phyloP scores from a whole-genome alignment of 2,329 filamentous ascomycete genomes.

The Pseudofabraea citricarpa region DNA sequence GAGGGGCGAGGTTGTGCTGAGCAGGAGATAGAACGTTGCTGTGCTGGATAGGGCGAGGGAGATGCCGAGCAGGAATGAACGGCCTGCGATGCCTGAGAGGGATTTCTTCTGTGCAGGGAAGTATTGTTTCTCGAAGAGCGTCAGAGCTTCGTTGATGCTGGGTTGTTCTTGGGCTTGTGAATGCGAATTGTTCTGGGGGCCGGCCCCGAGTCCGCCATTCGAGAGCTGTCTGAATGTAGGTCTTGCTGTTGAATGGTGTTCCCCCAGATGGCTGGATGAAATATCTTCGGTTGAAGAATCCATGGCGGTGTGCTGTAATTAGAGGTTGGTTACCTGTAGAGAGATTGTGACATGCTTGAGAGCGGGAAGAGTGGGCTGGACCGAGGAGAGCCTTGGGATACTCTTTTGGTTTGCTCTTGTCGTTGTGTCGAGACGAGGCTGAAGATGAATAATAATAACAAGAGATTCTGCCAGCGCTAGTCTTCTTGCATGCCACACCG shows the following conservation, averaged over 20 bases:
- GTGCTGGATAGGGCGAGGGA: conserved; percentile 14
- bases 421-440: neutral
- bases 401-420: neutral
- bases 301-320: too few relatives aligned
- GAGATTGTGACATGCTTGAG: too few relatives aligned
- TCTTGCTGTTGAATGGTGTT: neutral
- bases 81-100: conserved; percentile 31
- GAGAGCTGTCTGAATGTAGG: conserved; percentile 4
- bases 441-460: neutral
- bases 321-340: too few relatives aligned
- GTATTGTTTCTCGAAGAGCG: conserved; percentile 23
- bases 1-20: conserved; percentile 21
- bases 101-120: conserved; percentile 23
- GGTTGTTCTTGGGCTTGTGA: neutral
- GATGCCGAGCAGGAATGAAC: conserved; percentile 29
- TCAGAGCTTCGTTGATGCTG: conserved; percentile 18
- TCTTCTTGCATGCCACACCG: neutral
- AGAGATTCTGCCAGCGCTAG: neutral
- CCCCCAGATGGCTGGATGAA: neutral
- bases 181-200: conserved; percentile 8
- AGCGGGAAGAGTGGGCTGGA: too few relatives aligned
- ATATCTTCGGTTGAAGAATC: neutral
- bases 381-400: neutral
- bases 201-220: conserved; percentile 3
- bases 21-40: conserved; percentile 20